phyloP scores from a whole-genome alignment of 2,329 filamentous ascomycete species.

The Monosporascus sp. region DNA sequence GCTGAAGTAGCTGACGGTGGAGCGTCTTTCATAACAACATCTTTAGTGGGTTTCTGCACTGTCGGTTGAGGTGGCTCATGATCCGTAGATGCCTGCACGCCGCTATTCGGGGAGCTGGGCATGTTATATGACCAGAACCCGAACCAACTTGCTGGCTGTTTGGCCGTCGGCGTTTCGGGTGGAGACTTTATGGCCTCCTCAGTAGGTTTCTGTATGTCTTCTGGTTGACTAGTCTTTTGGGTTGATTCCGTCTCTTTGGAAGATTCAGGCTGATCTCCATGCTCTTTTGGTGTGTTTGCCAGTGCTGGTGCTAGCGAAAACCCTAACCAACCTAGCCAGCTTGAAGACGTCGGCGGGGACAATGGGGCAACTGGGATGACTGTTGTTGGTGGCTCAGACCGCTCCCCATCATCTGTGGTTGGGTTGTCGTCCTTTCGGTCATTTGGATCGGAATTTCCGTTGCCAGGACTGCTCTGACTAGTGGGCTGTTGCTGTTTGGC shows the following conservation, averaged over 20 bases:
- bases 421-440: constrained; percentile 4
- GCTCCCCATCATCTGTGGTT: constrained; percentile 6
- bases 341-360: constrained; percentile 31
- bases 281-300: constrained; percentile 4
- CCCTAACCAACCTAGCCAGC: constrained; percentile 52
- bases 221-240: constrained; percentile 12
- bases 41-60: constrained; percentile 27
- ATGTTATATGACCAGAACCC: constrained; percentile 26
- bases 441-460: constrained; percentile 4
- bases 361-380: not conserved
- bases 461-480: constrained; percentile 1
- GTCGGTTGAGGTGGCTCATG: constrained; percentile 15
- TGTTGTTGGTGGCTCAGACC: constrained; percentile 9
- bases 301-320: constrained; percentile 20
- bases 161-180: constrained; percentile 13
- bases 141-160: constrained; percentile 27
- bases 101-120: constrained; percentile 6
- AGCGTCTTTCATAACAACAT: constrained; percentile 40
- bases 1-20: constrained; percentile 25
- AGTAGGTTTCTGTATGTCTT: constrained; percentile 10
- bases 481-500: constrained; percentile 10
- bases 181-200: constrained; percentile 8
- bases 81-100: constrained; percentile 7
- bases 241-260: constrained; percentile 6
- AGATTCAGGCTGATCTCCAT: constrained; percentile 8